These are phyloP conservation scores for Umbellularia californica DNA, from an alignment of 164 flowering plant species.

Conservation along the genomic window DNA sequence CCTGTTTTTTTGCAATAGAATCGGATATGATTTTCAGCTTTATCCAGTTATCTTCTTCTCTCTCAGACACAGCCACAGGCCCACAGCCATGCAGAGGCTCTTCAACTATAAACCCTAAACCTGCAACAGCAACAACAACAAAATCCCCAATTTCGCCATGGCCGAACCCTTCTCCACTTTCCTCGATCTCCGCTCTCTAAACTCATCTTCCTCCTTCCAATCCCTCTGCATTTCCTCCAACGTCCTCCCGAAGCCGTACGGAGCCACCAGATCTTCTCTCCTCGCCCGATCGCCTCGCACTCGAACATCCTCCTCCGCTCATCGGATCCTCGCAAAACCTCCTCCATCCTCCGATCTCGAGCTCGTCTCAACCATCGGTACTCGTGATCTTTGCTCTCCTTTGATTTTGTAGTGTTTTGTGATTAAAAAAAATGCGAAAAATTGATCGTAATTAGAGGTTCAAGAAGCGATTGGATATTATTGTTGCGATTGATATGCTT, in stretches of 20 bases:
- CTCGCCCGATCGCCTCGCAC: not conserved
- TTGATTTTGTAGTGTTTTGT: not conserved
- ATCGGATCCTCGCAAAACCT: not conserved
- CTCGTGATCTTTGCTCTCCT: not conserved
- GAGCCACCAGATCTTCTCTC: not conserved
- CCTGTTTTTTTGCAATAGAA: too few species aligned
- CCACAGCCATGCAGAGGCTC: not conserved
- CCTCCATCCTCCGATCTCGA: not conserved
- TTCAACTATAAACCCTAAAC: not conserved
- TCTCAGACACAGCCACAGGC: not conserved
- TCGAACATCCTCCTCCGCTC: not conserved
- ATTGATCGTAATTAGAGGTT: not conserved
- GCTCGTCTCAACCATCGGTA: constrained; percentile 10
- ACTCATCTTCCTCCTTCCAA: not conserved
- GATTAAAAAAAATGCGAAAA: not conserved
- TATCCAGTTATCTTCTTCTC: not conserved
- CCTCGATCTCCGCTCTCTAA: constrained; percentile 7
- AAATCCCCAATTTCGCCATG: not conserved
- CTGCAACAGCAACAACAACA: not conserved
- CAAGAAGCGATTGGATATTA: not conserved
- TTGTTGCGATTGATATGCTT: not conserved
- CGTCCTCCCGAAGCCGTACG: constrained; percentile 2
- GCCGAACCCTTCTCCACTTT: constrained; percentile 1
- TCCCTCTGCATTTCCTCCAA: not conserved
- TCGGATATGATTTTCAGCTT: not conserved